Evolutionary conservation across 2,329 filamentous ascomycete species (phyloP).

Genomic region (Phoma sp.): DNA sequence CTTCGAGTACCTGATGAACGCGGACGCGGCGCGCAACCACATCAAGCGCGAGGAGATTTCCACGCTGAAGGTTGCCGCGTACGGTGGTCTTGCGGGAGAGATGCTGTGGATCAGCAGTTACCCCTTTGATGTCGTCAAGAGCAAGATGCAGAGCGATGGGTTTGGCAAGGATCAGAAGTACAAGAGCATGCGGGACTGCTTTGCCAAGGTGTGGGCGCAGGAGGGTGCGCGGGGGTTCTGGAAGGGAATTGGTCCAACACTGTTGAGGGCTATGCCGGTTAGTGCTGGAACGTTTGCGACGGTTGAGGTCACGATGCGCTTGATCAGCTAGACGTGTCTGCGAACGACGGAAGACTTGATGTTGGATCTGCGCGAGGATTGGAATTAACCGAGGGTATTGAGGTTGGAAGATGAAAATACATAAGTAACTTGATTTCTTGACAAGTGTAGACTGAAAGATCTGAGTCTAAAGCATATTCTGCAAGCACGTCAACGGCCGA

Average conservation of each 20-base stretch:
- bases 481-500: too few species aligned
- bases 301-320: constrained; percentile 35
- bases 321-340: constrained; percentile 19
- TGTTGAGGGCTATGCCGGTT: constrained; percentile 95
- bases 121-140: constrained; percentile 97
- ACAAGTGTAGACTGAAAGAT: too few species aligned
- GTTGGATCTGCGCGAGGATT: too few species aligned
- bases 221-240: constrained; percentile 89
- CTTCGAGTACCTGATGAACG: constrained; percentile 97
- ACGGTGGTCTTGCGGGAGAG: constrained; percentile 93
- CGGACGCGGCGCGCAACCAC: constrained; percentile 78
- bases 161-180: constrained; percentile 77
- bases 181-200: constrained; percentile 85
- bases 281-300: constrained; percentile 97
- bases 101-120: constrained; percentile 92
- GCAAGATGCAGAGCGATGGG: constrained; percentile 98
- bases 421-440: too few species aligned
- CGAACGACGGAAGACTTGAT: background rate
- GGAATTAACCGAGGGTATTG: too few species aligned
- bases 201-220: constrained; percentile 76
- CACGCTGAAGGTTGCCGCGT: constrained; percentile 84
- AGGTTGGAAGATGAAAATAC: too few species aligned
- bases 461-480: too few species aligned
- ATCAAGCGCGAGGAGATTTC: constrained; percentile 79
- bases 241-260: constrained; percentile 89